phyloP scores from a whole-genome alignment of 768 basidiomycete species.

The Russula earlei region DNA sequence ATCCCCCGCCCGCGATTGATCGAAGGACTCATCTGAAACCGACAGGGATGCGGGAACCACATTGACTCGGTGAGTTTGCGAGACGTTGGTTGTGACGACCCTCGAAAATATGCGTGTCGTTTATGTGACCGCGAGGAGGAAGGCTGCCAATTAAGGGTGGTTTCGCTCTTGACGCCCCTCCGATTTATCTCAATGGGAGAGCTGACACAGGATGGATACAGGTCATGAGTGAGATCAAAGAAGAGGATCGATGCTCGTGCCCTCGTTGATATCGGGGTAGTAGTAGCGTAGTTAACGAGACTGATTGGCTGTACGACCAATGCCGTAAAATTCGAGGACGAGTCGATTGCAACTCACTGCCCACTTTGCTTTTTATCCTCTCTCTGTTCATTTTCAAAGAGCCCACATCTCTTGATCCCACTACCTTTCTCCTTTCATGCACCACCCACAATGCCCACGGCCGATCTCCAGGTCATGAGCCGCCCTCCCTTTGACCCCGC shows the following conservation, averaged over 20 bases:
- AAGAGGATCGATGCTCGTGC: conserved; percentile 41
- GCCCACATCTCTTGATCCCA: background rate
- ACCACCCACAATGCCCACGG: conserved; percentile 15
- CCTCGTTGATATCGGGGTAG: conserved; percentile 19
- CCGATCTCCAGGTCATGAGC: conserved; percentile 17
- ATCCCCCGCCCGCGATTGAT: background rate
- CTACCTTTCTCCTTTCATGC: conserved; percentile 6
- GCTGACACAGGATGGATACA: conserved; percentile 16
- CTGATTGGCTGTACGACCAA: no score
- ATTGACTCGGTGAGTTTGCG: conserved; percentile 17
- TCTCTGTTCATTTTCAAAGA: background rate
- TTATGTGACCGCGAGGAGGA: background rate
- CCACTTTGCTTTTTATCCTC: background rate
- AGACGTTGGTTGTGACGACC: no score
- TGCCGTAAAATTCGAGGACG: no score
- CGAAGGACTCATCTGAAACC: background rate
- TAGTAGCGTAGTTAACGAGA: no score
- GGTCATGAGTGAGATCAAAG: conserved; percentile 43
- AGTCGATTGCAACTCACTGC: no score
- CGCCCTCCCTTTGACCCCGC: conserved; percentile 16
- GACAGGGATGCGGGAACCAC: conserved; percentile 20
- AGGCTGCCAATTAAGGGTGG: background rate
- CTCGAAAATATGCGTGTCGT: no score
- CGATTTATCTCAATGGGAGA: background rate
- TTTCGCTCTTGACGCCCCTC: background rate